Base-by-base conservation (phyloP, 495 filamentous ascomycete genomes). In the Parachaetomium inaequale region DNA sequence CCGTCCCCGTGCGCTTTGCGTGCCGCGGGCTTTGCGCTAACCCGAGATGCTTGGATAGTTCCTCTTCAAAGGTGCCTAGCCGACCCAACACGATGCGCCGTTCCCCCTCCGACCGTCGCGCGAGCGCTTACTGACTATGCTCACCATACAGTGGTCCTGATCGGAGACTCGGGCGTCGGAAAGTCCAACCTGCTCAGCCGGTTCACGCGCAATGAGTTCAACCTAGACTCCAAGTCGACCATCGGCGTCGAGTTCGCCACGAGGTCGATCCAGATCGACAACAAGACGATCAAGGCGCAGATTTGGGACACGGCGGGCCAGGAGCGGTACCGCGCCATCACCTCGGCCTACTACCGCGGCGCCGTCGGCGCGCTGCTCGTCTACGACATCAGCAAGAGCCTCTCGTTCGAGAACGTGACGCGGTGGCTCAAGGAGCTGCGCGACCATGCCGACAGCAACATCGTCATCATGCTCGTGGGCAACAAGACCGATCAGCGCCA, bases 401-500 rank as follows among this genome's bases (percentile, higher is more conserved):
- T 93, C 78, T 98, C 95, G 47, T 99, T 96, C 76, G 94, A 98
- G 79, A 97, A 98, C 76, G 95, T 99, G 67, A 96, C 92, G 64
- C 84, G 95, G 74, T 99, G 95, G 95, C 81, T 99, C 81, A 98
- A 98, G 81, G 95, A 99, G 80, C 85, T 99, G 72, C 88, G 94
- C 63, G 93, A 96, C 71, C 93, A 99, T 78, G 95, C 95, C 66
- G 95, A 99, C 73, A 91, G 90, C 65, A 99, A 99, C 81, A 99
- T 99, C 64, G 95, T 99, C 62, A 99, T 99, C 76, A 98, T 99
- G 94, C 80, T 99, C 69, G 95, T 98, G 55, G 95, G 95, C 67
- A 99, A 99, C 84, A 99, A 99, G 89, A 98, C 93, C 74, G 95
- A 99, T 96, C 88, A 96, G 85, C 87, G 92, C 78, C 95, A 99